These are phyloP conservation scores for Globisporangium cederbergense DNA, from an alignment of 352 stramenopile genomes.

Conservation along the genomic window DNA sequence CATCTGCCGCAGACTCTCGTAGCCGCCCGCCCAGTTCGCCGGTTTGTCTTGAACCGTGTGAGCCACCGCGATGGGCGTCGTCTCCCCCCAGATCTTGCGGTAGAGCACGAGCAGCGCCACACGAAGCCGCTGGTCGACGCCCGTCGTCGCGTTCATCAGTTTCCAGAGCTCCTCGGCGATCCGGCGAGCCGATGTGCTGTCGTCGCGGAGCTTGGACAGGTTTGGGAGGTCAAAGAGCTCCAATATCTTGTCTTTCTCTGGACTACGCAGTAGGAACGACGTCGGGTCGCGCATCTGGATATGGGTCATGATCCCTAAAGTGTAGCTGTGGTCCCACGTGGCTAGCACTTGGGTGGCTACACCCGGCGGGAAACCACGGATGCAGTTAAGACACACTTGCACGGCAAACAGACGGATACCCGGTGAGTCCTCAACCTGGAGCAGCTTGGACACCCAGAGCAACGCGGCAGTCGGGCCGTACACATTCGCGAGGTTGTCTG, in stretches of 20 bases:
- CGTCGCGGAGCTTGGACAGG: conserved; percentile 63
- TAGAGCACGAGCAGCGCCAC: conserved; percentile 78
- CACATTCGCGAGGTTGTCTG: conserved; percentile 41
- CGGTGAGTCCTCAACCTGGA: conserved; percentile 64
- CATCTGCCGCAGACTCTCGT: conserved; percentile 74
- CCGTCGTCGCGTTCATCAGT: conserved; percentile 62
- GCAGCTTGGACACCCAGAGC: conserved; percentile 59
- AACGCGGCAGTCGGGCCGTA: conserved; percentile 69
- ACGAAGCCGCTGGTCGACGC: conserved; percentile 67
- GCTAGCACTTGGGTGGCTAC: conserved; percentile 73
- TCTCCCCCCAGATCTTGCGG: conserved; percentile 78
- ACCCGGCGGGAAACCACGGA: conserved; percentile 69
- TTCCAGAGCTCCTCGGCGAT: conserved; percentile 70
- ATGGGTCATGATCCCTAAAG: conserved; percentile 57
- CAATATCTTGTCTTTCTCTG: conserved; percentile 70
- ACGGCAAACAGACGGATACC: conserved; percentile 72
- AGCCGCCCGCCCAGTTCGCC: conserved; percentile 73
- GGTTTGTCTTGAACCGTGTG: conserved; percentile 83
- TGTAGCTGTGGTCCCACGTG: conserved; percentile 83
- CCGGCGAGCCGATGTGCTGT: conserved; percentile 65
- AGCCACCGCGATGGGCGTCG: conserved; percentile 70
- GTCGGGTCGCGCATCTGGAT: conserved; percentile 81
- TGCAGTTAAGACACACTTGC: conserved; percentile 79
- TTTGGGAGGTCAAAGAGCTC: conserved; percentile 56
- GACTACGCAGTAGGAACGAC: conserved; percentile 71